These are phyloP conservation scores for Penicillium sp. DNA, from an alignment of 2,329 filamentous ascomycete species.

Conservation along the genomic window DNA sequence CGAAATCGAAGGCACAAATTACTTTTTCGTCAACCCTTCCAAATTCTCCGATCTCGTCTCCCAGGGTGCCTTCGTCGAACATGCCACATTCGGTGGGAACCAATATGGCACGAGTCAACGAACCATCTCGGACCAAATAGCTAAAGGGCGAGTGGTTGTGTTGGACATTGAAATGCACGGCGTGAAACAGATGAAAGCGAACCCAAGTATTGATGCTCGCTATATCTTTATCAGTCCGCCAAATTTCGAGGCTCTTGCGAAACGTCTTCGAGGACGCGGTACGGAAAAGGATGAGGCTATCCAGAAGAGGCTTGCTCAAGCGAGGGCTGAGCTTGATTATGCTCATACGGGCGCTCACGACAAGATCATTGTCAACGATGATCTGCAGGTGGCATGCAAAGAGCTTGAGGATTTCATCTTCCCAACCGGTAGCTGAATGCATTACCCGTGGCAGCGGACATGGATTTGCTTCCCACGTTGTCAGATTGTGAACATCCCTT, in stretches of 20 bases:
- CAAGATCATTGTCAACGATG: slow-evolving; percentile 62
- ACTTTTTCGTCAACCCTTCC: slow-evolving; percentile 68
- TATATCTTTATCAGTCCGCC: slow-evolving; percentile 82
- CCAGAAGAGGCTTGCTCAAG: slow-evolving; percentile 65
- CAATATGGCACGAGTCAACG: slow-evolving; percentile 74
- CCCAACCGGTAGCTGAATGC: background rate
- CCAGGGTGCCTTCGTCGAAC: slow-evolving; percentile 72
- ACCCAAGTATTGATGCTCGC: slow-evolving; percentile 63
- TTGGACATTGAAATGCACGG: slow-evolving; percentile 90
- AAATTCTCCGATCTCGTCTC: slow-evolving; percentile 65
- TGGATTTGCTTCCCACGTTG: background rate
- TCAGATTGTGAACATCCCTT: background rate
- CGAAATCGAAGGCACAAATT: slow-evolving; percentile 72
- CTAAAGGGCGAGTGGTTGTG: slow-evolving; percentile 61
- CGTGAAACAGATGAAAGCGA: slow-evolving; percentile 81
- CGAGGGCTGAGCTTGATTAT: slow-evolving; percentile 69
- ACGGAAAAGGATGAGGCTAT: slow-evolving; percentile 71
- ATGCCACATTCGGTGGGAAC: slow-evolving; percentile 77
- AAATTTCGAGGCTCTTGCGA: slow-evolving; percentile 67
- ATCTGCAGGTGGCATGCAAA: slow-evolving; percentile 53
- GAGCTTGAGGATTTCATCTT: slow-evolving; percentile 30
- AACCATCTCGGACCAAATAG: slow-evolving; percentile 18
- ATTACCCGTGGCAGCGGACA: background rate
- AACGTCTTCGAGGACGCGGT: slow-evolving; percentile 66
- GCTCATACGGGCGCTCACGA: slow-evolving; percentile 64